A percentile compares a stretch with the other conserved stretches of the same genome.
phyloP scores from a whole-genome alignment of 2,329 filamentous ascomycete genomes.

The Amauroascus niger region DNA sequence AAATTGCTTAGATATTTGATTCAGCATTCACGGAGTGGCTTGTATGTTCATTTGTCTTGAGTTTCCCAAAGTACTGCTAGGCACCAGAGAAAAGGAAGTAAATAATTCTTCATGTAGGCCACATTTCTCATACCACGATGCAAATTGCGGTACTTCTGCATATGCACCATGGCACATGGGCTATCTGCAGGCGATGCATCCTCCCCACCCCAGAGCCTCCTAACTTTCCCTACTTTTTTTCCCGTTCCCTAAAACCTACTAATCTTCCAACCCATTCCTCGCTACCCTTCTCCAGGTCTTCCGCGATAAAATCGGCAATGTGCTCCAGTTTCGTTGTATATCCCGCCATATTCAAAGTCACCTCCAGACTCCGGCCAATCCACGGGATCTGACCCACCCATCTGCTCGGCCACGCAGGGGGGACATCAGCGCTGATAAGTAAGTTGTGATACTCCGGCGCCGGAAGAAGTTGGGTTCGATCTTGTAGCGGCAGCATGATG shows the following conservation, averaged over 20 bases:
- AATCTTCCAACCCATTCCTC: slow-evolving; percentile 27
- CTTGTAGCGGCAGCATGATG: slow-evolving; percentile 30
- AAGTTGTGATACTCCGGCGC: slow-evolving; percentile 21
- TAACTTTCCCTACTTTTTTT: slow-evolving; percentile 6
- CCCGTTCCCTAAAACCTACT: slow-evolving; percentile 30
- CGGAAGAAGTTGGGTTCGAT: slow-evolving; percentile 24
- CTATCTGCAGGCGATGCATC: too few relatives aligned
- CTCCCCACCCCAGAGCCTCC: too few relatives aligned
- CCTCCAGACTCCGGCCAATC: slow-evolving; percentile 27
- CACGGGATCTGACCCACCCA: slow-evolving; percentile 27
- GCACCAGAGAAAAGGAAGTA: too few relatives aligned
- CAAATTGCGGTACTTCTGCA: too few relatives aligned
- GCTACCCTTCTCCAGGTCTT: slow-evolving; percentile 28
- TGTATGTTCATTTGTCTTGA: too few relatives aligned
- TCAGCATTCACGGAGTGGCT: too few relatives aligned
- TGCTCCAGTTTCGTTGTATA: slow-evolving; percentile 35
- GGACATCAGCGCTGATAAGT: slow-evolving; percentile 24
- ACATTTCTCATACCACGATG: too few relatives aligned
- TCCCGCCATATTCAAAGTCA: slow-evolving; percentile 23
- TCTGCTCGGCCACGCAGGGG: slow-evolving; percentile 28
- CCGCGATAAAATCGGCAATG: slow-evolving; percentile 37
- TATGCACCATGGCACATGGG: too few relatives aligned
- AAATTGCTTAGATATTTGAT: too few relatives aligned
- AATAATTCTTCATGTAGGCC: too few relatives aligned
- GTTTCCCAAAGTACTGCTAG: too few relatives aligned